Base-by-base conservation (phyloP, 2,329 filamentous ascomycete genomes). In the Pseudogymnoascus sp. region DNA sequence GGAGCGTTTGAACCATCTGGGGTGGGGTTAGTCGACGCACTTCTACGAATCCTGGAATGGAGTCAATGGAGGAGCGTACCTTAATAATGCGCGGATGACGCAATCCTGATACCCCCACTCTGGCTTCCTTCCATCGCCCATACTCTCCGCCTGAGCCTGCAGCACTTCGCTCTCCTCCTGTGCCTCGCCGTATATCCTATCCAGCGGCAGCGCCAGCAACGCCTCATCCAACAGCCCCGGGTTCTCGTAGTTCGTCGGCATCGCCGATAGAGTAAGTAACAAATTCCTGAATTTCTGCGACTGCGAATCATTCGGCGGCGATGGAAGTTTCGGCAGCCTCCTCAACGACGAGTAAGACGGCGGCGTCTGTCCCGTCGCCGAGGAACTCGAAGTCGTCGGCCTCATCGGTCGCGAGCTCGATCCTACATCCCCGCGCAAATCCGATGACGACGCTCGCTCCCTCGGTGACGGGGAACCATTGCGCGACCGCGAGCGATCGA, bases 91-190 rank as follows among this genome's bases (percentile, higher is more conserved):
- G 68, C 90, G 85, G 72, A 97, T 89, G 63, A 97, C 91, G 75
- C 93, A 99, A 77, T 99, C 95, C 76, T 97, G 93, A 74, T 97
- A 97, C 64, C 93, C 93, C 93, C 93, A 97, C 79, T 92, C 89
- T 1, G 93, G 85, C 74, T 89, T 89, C 68, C 86, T 83, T 63
- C 87, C 90, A 64, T 89, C 86, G 18, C 90, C 90, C 78, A 96
- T 86, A 69, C 91, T 96, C 73, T 89, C 89, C 34, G 93, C 93
- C 75, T 96, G 87, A 36, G 91, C 95, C 72, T 89, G 86, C 69
- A 96, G 80, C 31, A 97, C 87, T 74, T 97, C 91, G 68, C 85
- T 86, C 76, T 97, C 93, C 74, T 97, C 93, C 74, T 97, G 92
- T 62, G 95, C 95, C 74, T 97, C 92, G 68, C 88, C 84, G 76